These are phyloP conservation scores for Myxozyma sirexii DNA, from an alignment of 805 yeast genomes.

Conservation along the genomic window DNA sequence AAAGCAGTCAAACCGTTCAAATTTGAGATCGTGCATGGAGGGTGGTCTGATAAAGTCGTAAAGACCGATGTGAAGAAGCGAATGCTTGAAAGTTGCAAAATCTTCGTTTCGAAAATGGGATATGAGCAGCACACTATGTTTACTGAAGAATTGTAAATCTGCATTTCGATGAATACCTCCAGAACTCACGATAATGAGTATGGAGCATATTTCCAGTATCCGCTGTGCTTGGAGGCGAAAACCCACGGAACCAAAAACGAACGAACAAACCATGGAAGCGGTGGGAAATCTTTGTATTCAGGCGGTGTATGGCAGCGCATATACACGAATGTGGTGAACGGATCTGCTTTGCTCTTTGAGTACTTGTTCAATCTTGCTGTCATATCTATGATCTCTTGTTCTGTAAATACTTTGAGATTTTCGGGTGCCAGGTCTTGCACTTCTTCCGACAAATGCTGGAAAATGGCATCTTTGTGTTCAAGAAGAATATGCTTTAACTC, in stretches of 20 bases:
- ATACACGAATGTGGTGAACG: slow-evolving; percentile 4
- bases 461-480: slow-evolving; percentile 6
- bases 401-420: slow-evolving; percentile 2
- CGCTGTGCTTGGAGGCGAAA: slow-evolving; percentile 10
- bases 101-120: slow-evolving; percentile 28
- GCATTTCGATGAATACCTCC: too few species aligned
- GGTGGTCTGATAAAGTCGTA: slow-evolving; percentile 31
- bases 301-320: slow-evolving; percentile 21
- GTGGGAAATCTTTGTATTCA: slow-evolving; percentile 14
- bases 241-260: slow-evolving; percentile 17
- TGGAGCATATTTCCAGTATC: slow-evolving; percentile 24
- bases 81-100: slow-evolving; percentile 30
- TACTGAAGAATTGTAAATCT: background rate
- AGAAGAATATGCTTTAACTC: slow-evolving; percentile 3
- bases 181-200: background rate
- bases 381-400: slow-evolving; percentile 7
- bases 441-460: slow-evolving; percentile 16
- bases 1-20: slow-evolving; percentile 23
- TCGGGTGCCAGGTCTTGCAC: slow-evolving; percentile 19
- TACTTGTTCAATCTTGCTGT: background rate
- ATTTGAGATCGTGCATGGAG: slow-evolving; percentile 24
- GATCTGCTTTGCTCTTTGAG: slow-evolving; percentile 7
- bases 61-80: slow-evolving; percentile 17
- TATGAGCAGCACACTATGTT: slow-evolving; percentile 23
- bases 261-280: slow-evolving; percentile 18